Evolutionary conservation across 1,284 basidiomycete genomes (phyloP), one percentile per base, ranked within the genome.

Genomic region (Stereum hirsutum): DNA sequence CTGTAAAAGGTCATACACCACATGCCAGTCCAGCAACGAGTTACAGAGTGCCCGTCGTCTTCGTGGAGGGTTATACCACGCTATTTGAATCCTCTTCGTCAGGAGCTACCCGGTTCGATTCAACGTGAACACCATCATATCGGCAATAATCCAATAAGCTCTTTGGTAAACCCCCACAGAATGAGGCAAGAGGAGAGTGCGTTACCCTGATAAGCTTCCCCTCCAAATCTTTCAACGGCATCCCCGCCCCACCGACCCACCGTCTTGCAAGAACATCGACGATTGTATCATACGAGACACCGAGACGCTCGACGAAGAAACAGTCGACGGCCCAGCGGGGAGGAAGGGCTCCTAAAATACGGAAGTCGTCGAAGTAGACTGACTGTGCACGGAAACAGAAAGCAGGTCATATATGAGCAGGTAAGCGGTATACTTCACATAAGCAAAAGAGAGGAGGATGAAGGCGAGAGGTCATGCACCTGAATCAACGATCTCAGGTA

Each of bases 61-160:
- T 42, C 86, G 68, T 2, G 81, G 70, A 8, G 77, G 78, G 52
- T 88, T 89, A 46, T 68, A 69, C 74, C 79, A 87, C 28, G 72
- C 63, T 0, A 73, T 73, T 55, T 71, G 70, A 41, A 81, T 61
- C 48, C 81, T 72, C 5, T 70, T 68, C 1, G 73, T 64, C 15
- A 82, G 57, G 26, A 80, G 62, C 84, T 88, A 46, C 12, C 28
- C 20, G 19, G 41, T 17, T 7, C 20, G 17, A 17, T 6, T 20
- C n/a, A 12, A 33, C 24, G 21, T 14, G 4, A 19, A 38, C n/a
- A 44, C 28, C n/a, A n/a, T n/a, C n/a, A n/a, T n/a, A n/a, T n/a
- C n/a, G n/a, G n/a, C n/a, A n/a, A n/a, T n/a, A n/a, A n/a, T n/a
- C n/a, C n/a, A n/a, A n/a, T n/a, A n/a, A n/a, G n/a, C n/a, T n/a